Evolutionary conservation across 163 green algal genomes (phyloP).

Genomic region (Scenedesmus sp.): DNA sequence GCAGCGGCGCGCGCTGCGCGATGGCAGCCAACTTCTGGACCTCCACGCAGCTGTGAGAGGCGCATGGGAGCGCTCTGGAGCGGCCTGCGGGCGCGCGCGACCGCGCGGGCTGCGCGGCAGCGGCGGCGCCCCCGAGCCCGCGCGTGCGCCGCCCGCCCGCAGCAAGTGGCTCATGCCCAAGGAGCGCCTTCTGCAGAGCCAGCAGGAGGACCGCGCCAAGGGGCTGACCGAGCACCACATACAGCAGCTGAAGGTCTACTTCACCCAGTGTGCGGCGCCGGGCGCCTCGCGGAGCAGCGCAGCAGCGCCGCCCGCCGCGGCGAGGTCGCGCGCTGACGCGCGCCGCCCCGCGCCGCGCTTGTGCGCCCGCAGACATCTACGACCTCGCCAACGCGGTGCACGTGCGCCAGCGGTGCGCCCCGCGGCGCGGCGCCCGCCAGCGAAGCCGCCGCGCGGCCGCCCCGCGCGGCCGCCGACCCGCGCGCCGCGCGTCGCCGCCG

Average conservation of each 20-base stretch:
- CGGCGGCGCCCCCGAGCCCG: not conserved
- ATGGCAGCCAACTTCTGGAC: constrained; percentile 51
- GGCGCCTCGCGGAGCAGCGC: not conserved
- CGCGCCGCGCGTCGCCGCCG: too few species aligned
- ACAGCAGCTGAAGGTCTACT: constrained; percentile 57
- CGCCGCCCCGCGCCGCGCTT: too few species aligned
- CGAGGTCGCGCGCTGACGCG: too few species aligned
- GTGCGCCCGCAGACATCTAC: constrained; percentile 43
- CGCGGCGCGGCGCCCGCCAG: not conserved
- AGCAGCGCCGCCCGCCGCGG: not conserved
- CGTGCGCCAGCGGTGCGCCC: constrained; percentile 51
- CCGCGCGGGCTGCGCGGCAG: constrained; percentile 1
- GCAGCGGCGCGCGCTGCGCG: too few species aligned
- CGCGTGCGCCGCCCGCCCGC: not conserved
- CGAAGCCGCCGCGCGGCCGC: too few species aligned
- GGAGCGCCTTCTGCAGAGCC: constrained; percentile 48
- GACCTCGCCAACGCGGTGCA: constrained; percentile 56
- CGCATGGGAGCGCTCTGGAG: not conserved
- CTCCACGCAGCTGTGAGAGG: constrained; percentile 40
- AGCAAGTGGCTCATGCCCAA: constrained; percentile 50
- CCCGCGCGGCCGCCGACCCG: too few species aligned
- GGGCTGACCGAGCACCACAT: constrained; percentile 56
- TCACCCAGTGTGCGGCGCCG: constrained; percentile 45
- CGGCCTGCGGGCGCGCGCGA: not conserved
- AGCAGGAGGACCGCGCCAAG: constrained; percentile 51